phyloP scores from a whole-genome alignment of 306 rosid species.

The Corylus americana region DNA sequence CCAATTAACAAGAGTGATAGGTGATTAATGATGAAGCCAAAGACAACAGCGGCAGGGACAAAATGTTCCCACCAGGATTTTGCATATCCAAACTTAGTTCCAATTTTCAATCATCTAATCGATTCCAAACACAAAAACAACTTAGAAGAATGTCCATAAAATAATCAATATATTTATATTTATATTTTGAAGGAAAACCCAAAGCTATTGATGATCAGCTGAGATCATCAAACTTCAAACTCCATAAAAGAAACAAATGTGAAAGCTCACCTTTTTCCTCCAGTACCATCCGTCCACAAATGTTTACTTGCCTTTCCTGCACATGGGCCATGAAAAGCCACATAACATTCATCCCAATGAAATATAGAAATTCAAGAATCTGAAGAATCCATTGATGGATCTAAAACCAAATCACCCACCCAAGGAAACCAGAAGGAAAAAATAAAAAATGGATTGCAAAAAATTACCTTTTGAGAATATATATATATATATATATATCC shows the following conservation, averaged over 20 bases:
- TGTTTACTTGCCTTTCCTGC: constrained; percentile 1
- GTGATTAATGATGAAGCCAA: constrained; percentile 34
- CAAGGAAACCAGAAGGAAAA: background rate
- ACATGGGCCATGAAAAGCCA: background rate
- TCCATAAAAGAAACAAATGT: background rate
- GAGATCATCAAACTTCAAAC: constrained; percentile 12
- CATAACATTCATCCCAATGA: background rate
- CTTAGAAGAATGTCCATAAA: constrained; percentile 36
- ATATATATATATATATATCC: too few relatives aligned
- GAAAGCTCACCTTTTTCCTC: constrained; percentile 3
- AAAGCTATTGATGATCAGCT: constrained; percentile 3
- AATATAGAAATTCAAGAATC: background rate
- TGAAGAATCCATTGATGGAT: constrained; percentile 19
- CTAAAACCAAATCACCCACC: constrained; percentile 15
- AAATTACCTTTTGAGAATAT: background rate
- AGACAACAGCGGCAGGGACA: constrained; percentile 35
- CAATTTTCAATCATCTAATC: constrained; percentile 46
- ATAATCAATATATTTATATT: constrained; percentile 17
- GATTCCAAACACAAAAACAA: constrained; percentile 36
- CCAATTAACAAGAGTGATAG: constrained; percentile 27
- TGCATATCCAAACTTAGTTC: constrained; percentile 30
- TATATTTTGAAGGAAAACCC: constrained; percentile 11
- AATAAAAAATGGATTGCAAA: constrained; percentile 3
- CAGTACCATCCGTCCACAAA: background rate
- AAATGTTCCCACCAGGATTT: constrained; percentile 35